Percentiles rank a stretch among this genome's conserved stretches.
Evolutionary conservation across 345 rosid species (phyloP).

Genomic region (Melaleuca quinquenervia): DNA sequence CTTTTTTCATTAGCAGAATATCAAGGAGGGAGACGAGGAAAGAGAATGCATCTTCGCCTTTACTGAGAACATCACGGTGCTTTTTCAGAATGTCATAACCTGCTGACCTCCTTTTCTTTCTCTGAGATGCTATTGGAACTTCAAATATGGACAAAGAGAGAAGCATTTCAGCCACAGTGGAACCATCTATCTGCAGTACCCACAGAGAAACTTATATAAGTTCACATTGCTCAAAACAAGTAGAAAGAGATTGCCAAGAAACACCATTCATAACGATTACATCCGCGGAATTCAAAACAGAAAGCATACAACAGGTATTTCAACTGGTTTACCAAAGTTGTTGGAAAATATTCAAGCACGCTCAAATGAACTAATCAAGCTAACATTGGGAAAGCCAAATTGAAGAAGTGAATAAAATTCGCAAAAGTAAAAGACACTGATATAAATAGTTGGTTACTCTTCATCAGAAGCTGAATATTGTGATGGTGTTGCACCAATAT

Average conservation of each 20-base stretch:
- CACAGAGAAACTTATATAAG: neutral
- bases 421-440: neutral
- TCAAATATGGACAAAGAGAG: slow-evolving; percentile 31
- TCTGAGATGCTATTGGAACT: slow-evolving; percentile 13
- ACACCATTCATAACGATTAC: neutral
- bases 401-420: neutral
- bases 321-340: neutral
- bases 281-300: neutral
- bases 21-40: slow-evolving; percentile 70
- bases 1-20: slow-evolving; percentile 66
- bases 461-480: neutral
- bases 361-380: neutral
- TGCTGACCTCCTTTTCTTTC: slow-evolving; percentile 46
- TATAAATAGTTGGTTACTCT: neutral
- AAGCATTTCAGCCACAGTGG: slow-evolving; percentile 47
- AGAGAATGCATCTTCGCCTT: slow-evolving; percentile 31
- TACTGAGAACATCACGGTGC: slow-evolving; percentile 12
- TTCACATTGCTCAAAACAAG: neutral
- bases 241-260: neutral
- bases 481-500: neutral
- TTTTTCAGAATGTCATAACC: slow-evolving; percentile 5
- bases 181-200: slow-evolving; percentile 50
- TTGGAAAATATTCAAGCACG: neutral
- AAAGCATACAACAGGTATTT: neutral
- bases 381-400: neutral